Base-by-base conservation (phyloP, 208 protist species). In the Trypanosoma melophagium region DNA sequence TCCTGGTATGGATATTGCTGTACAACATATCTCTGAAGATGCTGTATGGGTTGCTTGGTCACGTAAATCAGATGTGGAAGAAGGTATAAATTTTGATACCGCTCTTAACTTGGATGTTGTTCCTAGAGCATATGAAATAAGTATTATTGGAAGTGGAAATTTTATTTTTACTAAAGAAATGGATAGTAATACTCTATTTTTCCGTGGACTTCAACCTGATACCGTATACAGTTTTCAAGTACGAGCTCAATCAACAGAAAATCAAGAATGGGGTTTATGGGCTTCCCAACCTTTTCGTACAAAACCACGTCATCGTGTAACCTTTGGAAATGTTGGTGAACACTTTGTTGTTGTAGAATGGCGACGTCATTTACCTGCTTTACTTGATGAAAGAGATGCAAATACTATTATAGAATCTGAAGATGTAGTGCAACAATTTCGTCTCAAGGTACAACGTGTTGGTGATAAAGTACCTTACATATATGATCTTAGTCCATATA, bases 271-370 rank as follows among this genome's bases (percentile, higher is more conserved):
- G 89, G 93, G 93, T 21, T 67, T 91, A 58, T 97, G 93, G 93
- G 86, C 90, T 25, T 72, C 82, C 25, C 77, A 77, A 52, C 60
- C 78, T 14, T 95, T 97, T 77, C 93, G 87, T 51, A 96, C 90
- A 14, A 80, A 91, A 64, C 80, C 87, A 28, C 80, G 77, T 22
- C 58, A 95, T 69, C 87, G 88, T 59, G 82, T 94, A 40, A 93
- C 87, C 17, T 95, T 96, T 61, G 87, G 87, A 52, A 97, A 86
- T 70, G 93, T 95, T 52, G 93, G 93, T 35, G 93, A 97, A 72
- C 90, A 97, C 68, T 97, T 97, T 69, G 93, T 84, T 17, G 77
- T 95, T 69, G 79, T 97, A 19, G 85, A 96, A 72, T 97, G 93
- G 90, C 85, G 89, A 52, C 86, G 93, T 3, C 86, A 94, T 74